phyloP scores from a whole-genome alignment of 495 filamentous ascomycete species.

The Aspergillus hancockii region DNA sequence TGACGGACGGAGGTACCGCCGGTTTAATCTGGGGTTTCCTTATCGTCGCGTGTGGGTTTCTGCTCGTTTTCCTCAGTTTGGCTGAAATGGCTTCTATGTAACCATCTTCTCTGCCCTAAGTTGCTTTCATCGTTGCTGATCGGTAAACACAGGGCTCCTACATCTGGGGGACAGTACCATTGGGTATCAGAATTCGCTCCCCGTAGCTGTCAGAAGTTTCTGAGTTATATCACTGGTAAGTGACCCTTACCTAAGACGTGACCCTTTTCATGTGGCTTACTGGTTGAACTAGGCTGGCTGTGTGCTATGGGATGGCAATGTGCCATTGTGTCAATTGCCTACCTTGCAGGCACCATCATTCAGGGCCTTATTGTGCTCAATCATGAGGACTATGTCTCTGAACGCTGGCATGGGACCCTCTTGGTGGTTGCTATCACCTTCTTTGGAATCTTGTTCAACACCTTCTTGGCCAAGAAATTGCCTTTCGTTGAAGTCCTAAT shows the following conservation, averaged over 20 bases:
- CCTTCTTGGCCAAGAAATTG: constrained; percentile 49
- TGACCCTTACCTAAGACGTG: background rate
- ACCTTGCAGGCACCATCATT: constrained; percentile 57
- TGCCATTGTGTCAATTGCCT: constrained; percentile 52
- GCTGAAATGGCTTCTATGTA: constrained; percentile 61
- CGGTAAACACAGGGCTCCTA: constrained; percentile 39
- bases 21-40: constrained; percentile 60
- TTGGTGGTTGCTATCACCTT: constrained; percentile 53
- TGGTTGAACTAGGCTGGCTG: constrained; percentile 50
- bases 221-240: constrained; percentile 59
- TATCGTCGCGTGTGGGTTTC: constrained; percentile 46
- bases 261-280: constrained; percentile 5
- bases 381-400: constrained; percentile 41
- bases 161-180: constrained; percentile 55
- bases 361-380: constrained; percentile 60
- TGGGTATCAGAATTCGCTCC: constrained; percentile 64
- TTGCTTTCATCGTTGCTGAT: background rate
- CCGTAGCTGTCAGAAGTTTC: constrained; percentile 49
- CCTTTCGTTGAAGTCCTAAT: constrained; percentile 59
- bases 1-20: constrained; percentile 57
- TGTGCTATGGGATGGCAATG: constrained; percentile 62
- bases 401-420: constrained; percentile 62
- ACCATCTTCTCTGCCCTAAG: constrained; percentile 6
- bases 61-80: constrained; percentile 52
- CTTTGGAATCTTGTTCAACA: constrained; percentile 57